Base-by-base conservation (phyloP, 2,329 filamentous ascomycete genomes). In the Fusarium staphyleae region DNA sequence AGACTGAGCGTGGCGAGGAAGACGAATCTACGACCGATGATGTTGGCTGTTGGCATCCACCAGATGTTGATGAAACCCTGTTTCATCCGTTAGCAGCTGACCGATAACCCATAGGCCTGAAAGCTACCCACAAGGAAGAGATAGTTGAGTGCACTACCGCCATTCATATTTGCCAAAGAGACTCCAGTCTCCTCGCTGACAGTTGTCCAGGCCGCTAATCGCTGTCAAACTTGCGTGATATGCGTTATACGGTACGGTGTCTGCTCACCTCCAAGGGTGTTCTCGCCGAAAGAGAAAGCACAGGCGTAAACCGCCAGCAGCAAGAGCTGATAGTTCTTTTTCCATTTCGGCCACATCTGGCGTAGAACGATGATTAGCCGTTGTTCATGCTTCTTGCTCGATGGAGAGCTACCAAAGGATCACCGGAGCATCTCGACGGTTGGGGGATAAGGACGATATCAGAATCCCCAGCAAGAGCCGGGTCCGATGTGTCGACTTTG, bases 111-210 rank as follows among this genome's bases (percentile, higher is more conserved):
- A 12, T 18, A 15, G 14, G 30, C 3, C 18, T 33, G 15, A 12
- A 15, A n/a, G 14, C 8, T 12, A 34, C 36, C 41, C 15, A 48
- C 45, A n/a, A 48, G 45, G 8, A 48, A 41, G 29, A 48, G 45
- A 12, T 48, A 48, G 22, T 48, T 48, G 14, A 48, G 30, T 16
- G 45, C 45, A 41, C 45, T 48, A 9, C 45, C 45, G 18, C 45
- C 45, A 13, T 48, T 48, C 35, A 48, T 48, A 35, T 48, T 48
- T 28, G 45, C 41, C 2, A 48, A 28, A 7, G 34, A 32, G n/a
- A 41, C 45, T 1, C 36, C 45, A 9, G 45, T 48, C 19, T 48
- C 45, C 13, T 40, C 35, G 19, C 45, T 48, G 19, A 48, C 29
- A 1, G 45, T 48, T 1, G 45, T 48, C 45, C 45, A 48, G 13